phyloP scores from a whole-genome alignment of 257 asterid species.

The Solanum etuberosum region DNA sequence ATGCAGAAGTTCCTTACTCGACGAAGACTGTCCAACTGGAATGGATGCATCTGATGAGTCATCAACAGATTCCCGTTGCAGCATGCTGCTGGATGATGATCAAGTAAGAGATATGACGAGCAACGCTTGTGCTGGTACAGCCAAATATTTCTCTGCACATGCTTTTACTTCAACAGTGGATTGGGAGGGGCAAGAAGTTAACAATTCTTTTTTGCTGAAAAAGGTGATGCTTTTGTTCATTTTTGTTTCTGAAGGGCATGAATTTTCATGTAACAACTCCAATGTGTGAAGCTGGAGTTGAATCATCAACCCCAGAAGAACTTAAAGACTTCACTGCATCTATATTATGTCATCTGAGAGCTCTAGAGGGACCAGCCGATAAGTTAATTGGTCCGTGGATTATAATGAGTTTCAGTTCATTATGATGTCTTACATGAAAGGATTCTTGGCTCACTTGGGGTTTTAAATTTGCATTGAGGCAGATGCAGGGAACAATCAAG shows the following conservation, averaged over 20 bases:
- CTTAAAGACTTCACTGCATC: background rate
- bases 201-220: background rate
- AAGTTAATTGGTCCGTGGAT: background rate
- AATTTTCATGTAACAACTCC: background rate
- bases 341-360: background rate
- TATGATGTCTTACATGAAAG: background rate
- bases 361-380: background rate
- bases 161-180: background rate
- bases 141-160: background rate
- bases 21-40: constrained; percentile 12
- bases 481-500: background rate
- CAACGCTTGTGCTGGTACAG: background rate
- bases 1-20: constrained; percentile 29
- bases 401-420: background rate
- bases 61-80: constrained; percentile 10
- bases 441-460: background rate
- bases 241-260: background rate
- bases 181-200: background rate
- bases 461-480: background rate
- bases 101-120: constrained; percentile 4
- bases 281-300: background rate
- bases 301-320: background rate
- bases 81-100: constrained; percentile 10
- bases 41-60: constrained; percentile 4
- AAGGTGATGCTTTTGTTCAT: constrained; percentile 16